Evolutionary conservation across 2,329 filamentous ascomycete species (phyloP).

Genomic region (Aspergillus sp.): DNA sequence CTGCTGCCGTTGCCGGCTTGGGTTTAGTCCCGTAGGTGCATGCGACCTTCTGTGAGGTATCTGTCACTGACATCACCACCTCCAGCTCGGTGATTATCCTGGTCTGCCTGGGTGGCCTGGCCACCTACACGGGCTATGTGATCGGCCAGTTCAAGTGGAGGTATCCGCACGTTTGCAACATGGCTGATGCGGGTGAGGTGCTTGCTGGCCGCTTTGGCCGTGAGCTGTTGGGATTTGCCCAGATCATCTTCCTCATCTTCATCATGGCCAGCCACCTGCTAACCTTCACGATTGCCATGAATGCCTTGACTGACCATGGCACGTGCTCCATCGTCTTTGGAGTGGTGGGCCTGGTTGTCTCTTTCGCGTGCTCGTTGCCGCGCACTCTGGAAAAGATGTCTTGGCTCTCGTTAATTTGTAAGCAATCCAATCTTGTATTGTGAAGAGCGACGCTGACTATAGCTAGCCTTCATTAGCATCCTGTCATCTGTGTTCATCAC

Average conservation of each 20-base stretch:
- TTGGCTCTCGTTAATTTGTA: slow-evolving; percentile 61
- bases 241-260: slow-evolving; percentile 67
- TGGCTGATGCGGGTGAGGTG: slow-evolving; percentile 67
- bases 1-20: slow-evolving; percentile 54
- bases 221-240: slow-evolving; percentile 63
- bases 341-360: slow-evolving; percentile 60
- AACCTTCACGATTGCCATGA: slow-evolving; percentile 70
- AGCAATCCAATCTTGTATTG: background rate
- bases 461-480: slow-evolving; percentile 63
- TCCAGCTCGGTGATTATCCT: slow-evolving; percentile 55
- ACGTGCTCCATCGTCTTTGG: slow-evolving; percentile 67
- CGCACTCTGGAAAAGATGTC: slow-evolving; percentile 65
- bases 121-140: slow-evolving; percentile 63
- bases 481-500: slow-evolving; percentile 64
- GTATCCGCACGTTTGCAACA: slow-evolving; percentile 63
- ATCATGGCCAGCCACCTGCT: slow-evolving; percentile 72
- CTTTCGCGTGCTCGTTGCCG: slow-evolving; percentile 61
- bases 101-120: slow-evolving; percentile 54
- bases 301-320: slow-evolving; percentile 62
- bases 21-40: slow-evolving; percentile 53
- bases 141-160: slow-evolving; percentile 61
- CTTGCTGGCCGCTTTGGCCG: slow-evolving; percentile 63
- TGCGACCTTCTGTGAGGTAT: background rate
- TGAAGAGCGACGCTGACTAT: background rate
- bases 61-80: background rate